These are phyloP conservation scores for Leccinum broughii DNA, from an alignment of 768 basidiomycete species.

Conservation along the genomic window DNA sequence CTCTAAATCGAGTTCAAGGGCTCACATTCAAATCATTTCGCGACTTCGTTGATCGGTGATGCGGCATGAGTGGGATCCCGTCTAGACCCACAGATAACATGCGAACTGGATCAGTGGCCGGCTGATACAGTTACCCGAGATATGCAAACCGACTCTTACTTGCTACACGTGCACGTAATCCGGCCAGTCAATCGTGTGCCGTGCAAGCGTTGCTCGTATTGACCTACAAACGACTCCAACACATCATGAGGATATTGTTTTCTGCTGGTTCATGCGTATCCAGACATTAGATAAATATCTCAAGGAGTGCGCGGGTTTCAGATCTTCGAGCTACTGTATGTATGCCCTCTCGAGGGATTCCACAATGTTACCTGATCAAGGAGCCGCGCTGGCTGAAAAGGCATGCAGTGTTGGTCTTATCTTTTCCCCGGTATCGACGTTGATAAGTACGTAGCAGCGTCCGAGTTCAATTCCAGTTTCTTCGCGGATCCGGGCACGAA, in stretches of 20 bases:
- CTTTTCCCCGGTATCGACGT: not conserved
- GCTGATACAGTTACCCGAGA: not conserved
- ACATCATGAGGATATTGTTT: not conserved
- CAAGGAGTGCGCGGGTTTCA: constrained; percentile 9
- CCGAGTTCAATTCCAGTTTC: constrained; percentile 35
- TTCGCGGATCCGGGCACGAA: constrained; percentile 14
- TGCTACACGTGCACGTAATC: not conserved
- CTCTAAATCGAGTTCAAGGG: not conserved
- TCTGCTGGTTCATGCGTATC: not conserved
- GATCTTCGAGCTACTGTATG: constrained; percentile 1
- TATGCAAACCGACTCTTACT: not conserved
- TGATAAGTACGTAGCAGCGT: constrained; percentile 11
- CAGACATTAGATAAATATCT: no score
- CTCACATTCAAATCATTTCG: not conserved
- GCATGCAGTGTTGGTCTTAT: not conserved
- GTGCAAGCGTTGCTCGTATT: not conserved
- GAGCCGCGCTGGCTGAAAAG: constrained; percentile 22
- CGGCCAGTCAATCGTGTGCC: not conserved
- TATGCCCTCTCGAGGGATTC: constrained; percentile 12
- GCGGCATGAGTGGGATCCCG: no score
- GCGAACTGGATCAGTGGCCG: not conserved
- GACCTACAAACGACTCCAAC: not conserved
- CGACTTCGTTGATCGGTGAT: not conserved
- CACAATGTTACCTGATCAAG: constrained; percentile 13
- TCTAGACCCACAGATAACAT: not conserved